Percentiles rank a stretch among this genome's conserved stretches.
phyloP scores from a whole-genome alignment of 139 green algal species.

The Pleodorina starrii region DNA sequence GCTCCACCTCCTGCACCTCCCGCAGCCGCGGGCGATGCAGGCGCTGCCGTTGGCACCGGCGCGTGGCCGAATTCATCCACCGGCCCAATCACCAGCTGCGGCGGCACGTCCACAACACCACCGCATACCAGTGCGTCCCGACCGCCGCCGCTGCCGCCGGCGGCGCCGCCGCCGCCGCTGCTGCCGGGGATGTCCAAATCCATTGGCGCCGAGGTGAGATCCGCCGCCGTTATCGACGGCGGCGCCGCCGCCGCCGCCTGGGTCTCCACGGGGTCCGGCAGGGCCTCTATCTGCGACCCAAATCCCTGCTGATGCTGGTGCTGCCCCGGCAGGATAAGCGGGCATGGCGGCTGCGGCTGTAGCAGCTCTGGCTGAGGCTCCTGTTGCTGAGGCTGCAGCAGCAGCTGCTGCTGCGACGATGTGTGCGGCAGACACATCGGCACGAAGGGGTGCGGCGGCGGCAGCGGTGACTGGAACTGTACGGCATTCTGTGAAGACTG shows the following conservation, averaged over 20 bases:
- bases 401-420: not conserved
- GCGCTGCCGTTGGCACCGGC: not conserved
- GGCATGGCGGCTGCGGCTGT: not conserved
- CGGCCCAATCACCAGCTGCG: not conserved
- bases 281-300: not conserved
- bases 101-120: not conserved
- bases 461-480: not conserved
- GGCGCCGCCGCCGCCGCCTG: not conserved
- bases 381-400: not conserved
- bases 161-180: too few species aligned
- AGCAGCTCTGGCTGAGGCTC: not conserved
- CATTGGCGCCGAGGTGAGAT: not conserved
- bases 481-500: too few species aligned
- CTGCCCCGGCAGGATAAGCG: not conserved
- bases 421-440: too few species aligned
- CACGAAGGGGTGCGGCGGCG: too few species aligned
- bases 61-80: not conserved
- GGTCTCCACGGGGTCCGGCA: not conserved
- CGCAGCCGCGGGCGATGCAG: not conserved
- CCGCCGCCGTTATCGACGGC: not conserved
- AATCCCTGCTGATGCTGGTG: too few species aligned
- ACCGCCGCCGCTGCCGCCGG: too few species aligned
- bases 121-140: too few species aligned
- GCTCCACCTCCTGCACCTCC: not conserved
- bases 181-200: too few species aligned